phyloP scores from a whole-genome alignment of 371 early-diverging fungal species.

The Mortierella sp. region DNA sequence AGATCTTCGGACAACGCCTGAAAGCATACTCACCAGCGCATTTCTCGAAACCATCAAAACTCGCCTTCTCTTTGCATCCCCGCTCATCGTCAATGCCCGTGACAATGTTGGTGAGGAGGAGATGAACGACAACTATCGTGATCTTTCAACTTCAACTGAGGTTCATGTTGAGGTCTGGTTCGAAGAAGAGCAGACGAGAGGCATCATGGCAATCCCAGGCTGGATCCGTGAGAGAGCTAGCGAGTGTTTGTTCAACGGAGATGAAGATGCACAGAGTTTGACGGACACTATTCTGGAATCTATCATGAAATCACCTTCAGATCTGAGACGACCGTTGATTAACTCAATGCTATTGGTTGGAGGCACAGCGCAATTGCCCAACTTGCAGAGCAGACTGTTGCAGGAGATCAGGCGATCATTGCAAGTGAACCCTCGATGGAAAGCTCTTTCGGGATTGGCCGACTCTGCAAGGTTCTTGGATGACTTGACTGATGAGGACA shows the following conservation, averaged over 20 bases:
- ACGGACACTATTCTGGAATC: conserved; percentile 71
- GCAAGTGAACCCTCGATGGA: conserved; percentile 61
- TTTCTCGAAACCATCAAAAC: conserved; percentile 82
- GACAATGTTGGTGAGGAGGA: conserved; percentile 56
- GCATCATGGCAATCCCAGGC: conserved; percentile 77
- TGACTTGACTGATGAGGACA: conserved; percentile 44
- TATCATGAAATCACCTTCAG: conserved; percentile 78
- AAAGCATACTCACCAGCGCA: conserved; percentile 60
- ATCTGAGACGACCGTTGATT: conserved; percentile 78
- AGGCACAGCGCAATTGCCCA: conserved; percentile 83
- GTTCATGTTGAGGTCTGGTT: conserved; percentile 60
- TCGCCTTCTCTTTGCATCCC: conserved; percentile 77
- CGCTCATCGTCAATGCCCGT: conserved; percentile 54
- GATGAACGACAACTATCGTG: conserved; percentile 66
- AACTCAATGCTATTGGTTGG: conserved; percentile 81
- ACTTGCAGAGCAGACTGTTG: conserved; percentile 74
- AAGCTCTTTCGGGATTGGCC: conserved; percentile 44
- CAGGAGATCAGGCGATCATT: conserved; percentile 71
- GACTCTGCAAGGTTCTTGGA: conserved; percentile 55
- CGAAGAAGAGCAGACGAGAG: conserved; percentile 62
- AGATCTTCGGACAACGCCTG: conserved; percentile 62
- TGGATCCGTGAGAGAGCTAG: conserved; percentile 91
- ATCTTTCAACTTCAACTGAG: conserved; percentile 70
- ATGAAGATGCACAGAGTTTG: conserved; percentile 76
- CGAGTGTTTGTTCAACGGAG: conserved; percentile 88